phyloP scores from a whole-genome alignment of 2,329 filamentous ascomycete genomes.

The Paecilomyces sp. region DNA sequence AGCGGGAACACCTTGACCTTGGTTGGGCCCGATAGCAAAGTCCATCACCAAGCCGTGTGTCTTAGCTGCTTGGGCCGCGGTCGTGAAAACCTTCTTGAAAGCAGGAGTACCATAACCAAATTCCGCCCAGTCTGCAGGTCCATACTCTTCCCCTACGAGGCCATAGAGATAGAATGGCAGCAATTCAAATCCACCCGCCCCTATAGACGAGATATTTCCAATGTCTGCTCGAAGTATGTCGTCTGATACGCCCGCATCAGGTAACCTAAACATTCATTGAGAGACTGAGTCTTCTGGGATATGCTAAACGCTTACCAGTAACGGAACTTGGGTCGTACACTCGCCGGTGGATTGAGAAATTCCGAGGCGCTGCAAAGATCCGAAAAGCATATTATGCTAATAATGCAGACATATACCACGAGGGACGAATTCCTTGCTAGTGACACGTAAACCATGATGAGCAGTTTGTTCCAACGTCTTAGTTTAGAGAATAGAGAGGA shows the following conservation, averaged over 20 bases:
- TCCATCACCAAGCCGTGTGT: slow-evolving; percentile 37
- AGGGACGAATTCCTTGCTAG: not conserved
- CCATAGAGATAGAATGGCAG: slow-evolving; percentile 32
- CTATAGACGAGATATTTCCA: slow-evolving; percentile 18
- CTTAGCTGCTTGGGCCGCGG: slow-evolving; percentile 18
- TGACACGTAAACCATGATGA: not conserved
- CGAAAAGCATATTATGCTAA: not conserved
- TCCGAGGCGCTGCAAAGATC: not conserved
- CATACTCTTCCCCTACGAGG: not conserved
- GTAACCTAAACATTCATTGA: slow-evolving; percentile 17
- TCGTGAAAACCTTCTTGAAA: not conserved
- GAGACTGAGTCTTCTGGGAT: not conserved
- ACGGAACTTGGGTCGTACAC: slow-evolving; percentile 24
- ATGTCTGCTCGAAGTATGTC: slow-evolving; percentile 24
- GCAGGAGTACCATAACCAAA: slow-evolving; percentile 32
- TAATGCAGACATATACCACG: not conserved
- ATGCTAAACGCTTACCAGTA: slow-evolving; percentile 17
- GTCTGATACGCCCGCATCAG: slow-evolving; percentile 27
- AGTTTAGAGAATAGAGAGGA: not conserved
- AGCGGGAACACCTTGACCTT: slow-evolving; percentile 43
- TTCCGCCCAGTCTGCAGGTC: slow-evolving; percentile 23
- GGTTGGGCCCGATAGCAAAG: slow-evolving; percentile 41
- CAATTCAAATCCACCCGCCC: slow-evolving; percentile 34
- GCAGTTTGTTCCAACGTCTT: not conserved
- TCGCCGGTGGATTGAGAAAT: slow-evolving; percentile 21